These are phyloP conservation scores for Tardiomyces depauwii DNA, from an alignment of 1,139 yeast genomes.

Conservation along the genomic window DNA sequence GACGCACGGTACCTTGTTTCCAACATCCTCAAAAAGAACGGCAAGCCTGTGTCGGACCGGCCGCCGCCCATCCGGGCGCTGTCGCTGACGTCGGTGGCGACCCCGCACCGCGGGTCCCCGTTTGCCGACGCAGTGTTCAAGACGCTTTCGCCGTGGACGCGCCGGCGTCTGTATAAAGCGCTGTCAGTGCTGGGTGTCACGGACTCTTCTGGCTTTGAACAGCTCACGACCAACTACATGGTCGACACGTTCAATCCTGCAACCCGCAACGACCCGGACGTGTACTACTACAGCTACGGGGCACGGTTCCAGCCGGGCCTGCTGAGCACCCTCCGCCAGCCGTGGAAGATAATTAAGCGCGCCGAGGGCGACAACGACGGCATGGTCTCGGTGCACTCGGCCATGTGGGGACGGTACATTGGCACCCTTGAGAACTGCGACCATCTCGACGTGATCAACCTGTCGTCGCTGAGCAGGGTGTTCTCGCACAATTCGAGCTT, in stretches of 20 bases:
- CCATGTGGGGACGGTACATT: constrained; percentile 74
- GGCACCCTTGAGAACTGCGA: constrained; percentile 75
- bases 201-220: constrained; percentile 16
- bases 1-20: constrained; percentile 72
- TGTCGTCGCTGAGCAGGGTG: constrained; percentile 14
- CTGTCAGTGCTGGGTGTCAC: constrained; percentile 8
- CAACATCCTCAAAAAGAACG: constrained; percentile 32
- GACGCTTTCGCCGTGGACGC: constrained; percentile 3
- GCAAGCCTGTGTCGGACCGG: constrained; percentile 29
- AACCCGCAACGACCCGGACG: constrained; percentile 46
- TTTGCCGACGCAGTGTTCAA: constrained; percentile 46
- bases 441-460: constrained; percentile 71
- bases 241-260: constrained; percentile 38
- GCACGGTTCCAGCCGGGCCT: constrained; percentile 56
- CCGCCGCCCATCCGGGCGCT: constrained; percentile 26
- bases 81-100: constrained; percentile 72
- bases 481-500: constrained; percentile 34
- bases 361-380: constrained; percentile 66
- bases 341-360: constrained; percentile 49
- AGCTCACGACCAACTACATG: constrained; percentile 46
- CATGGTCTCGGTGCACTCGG: constrained; percentile 63
- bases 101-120: constrained; percentile 84
- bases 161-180: not conserved
- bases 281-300: constrained; percentile 73
- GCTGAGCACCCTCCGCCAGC: constrained; percentile 46